Conservation (phyloP, 2,329 filamentous ascomycete genomes). For the Sporothrix schenckii region DNA sequence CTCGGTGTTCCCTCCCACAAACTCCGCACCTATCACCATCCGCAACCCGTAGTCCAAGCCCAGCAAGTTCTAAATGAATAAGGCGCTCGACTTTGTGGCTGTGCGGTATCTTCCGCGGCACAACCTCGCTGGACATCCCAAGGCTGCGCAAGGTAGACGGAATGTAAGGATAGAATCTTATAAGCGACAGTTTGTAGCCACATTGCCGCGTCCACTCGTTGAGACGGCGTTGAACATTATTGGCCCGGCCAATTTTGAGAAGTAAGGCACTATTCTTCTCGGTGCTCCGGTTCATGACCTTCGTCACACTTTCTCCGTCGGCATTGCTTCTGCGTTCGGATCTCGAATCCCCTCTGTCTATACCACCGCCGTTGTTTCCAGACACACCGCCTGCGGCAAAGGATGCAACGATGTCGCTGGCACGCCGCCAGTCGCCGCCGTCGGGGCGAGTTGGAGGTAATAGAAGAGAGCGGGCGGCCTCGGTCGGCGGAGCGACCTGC, state of each 20-base stretch:
- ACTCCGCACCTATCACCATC: conserved; percentile 65
- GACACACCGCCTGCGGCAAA: conserved; percentile 47
- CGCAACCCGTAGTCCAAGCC: conserved; percentile 58
- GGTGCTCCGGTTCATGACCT: neutral
- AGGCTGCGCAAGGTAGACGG: conserved; percentile 44
- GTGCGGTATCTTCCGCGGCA: conserved; percentile 75
- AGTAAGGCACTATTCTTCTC: conserved; percentile 43
- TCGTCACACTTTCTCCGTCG: neutral
- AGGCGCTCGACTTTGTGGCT: conserved; percentile 86
- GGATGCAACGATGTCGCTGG: conserved; percentile 59
- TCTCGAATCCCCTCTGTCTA: neutral
- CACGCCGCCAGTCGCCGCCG: conserved; percentile 48
- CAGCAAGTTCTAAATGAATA: conserved; percentile 83
- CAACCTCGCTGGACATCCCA: neutral
- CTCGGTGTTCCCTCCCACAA: conserved; percentile 83
- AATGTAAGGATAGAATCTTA: conserved; percentile 89
- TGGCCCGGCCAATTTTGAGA: conserved; percentile 67
- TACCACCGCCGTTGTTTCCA: neutral
- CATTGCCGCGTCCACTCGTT: conserved; percentile 95
- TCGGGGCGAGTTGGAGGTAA: conserved; percentile 50
- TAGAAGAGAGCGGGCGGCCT: conserved; percentile 63
- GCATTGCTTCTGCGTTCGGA: neutral
- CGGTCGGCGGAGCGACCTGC: conserved; percentile 57
- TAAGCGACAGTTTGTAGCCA: conserved; percentile 81
- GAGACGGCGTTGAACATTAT: conserved; percentile 87